Percentiles rank a stretch among this genome's conserved stretches.
Evolutionary conservation across 148 eudicot species (phyloP).

Genomic region (Nyssa sinensis): DNA sequence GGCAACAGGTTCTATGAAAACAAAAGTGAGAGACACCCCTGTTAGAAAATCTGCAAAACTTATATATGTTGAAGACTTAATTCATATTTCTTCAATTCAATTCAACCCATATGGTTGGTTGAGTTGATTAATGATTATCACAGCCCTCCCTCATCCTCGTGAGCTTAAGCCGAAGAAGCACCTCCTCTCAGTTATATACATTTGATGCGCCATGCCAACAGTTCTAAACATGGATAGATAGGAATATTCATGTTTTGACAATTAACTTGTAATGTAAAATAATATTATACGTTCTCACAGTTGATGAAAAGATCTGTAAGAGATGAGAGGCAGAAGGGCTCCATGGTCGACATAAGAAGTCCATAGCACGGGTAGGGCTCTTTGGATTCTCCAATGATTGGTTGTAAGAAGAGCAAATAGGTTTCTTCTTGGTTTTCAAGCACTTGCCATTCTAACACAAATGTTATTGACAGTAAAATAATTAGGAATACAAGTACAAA

Average conservation of each 20-base stretch:
- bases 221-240: background rate
- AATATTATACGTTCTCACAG: constrained; percentile 24
- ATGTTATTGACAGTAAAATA: background rate
- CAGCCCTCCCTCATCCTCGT: no score
- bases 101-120: no score
- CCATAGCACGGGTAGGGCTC: constrained; percentile 28
- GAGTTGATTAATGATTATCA: no score
- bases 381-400: constrained; percentile 18
- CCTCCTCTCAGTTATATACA: background rate
- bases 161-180: background rate
- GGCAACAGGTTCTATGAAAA: constrained; percentile 7
- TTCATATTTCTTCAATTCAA: no score
- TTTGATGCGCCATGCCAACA: background rate
- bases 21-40: background rate
- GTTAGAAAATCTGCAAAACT: background rate
- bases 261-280: no score
- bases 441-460: constrained; percentile 2
- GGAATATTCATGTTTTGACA: background rate
- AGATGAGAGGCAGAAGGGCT: constrained; percentile 36
- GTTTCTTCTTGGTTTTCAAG: background rate
- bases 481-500: background rate
- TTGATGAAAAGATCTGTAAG: constrained; percentile 24
- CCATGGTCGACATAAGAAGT: constrained; percentile 37
- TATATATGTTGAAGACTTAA: no score
- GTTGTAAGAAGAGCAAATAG: constrained; percentile 9